These are phyloP conservation scores for Hydnum rufescens DNA, from an alignment of 768 basidiomycete genomes.

Conservation along the genomic window DNA sequence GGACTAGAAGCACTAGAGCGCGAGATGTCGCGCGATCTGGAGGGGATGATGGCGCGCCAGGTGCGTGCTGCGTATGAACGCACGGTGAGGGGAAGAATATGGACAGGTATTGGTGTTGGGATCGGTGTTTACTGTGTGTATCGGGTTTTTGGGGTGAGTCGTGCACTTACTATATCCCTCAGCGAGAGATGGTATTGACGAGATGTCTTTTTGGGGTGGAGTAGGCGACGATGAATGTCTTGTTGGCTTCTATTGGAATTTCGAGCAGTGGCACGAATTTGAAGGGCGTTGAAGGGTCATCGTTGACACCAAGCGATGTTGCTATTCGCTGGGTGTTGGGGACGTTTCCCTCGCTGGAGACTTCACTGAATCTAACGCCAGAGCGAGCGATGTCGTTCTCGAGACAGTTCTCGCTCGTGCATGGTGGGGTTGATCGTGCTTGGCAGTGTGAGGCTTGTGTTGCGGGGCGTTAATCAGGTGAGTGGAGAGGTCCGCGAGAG, in stretches of 20 bases:
- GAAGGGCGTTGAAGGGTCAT: background rate
- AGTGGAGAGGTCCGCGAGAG: too few species aligned
- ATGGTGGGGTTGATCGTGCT: slow-evolving; percentile 63
- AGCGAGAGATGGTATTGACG: background rate
- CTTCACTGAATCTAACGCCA: slow-evolving; percentile 4
- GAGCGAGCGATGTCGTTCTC: slow-evolving; percentile 26
- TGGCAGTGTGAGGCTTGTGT: slow-evolving; percentile 47
- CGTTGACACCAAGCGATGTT: background rate
- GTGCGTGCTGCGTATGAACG: background rate
- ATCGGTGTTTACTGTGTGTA: background rate
- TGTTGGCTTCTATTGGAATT: too few species aligned
- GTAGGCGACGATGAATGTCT: background rate
- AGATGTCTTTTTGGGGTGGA: background rate
- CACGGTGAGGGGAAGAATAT: background rate
- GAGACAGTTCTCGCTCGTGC: slow-evolving; percentile 38
- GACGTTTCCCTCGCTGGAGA: background rate
- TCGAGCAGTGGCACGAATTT: background rate
- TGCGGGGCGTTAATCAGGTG: slow-evolving; percentile 46
- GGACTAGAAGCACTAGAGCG: slow-evolving; percentile 20
- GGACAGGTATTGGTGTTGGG: background rate
- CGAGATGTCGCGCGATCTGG: slow-evolving; percentile 17
- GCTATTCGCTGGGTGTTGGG: background rate
- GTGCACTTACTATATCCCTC: background rate
- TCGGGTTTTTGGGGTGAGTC: background rate
- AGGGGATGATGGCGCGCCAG: background rate